A percentile compares a stretch with the other conserved stretches of the same genome.
phyloP scores from a whole-genome alignment of 129 eudicot species.

The Tagetes patula region DNA sequence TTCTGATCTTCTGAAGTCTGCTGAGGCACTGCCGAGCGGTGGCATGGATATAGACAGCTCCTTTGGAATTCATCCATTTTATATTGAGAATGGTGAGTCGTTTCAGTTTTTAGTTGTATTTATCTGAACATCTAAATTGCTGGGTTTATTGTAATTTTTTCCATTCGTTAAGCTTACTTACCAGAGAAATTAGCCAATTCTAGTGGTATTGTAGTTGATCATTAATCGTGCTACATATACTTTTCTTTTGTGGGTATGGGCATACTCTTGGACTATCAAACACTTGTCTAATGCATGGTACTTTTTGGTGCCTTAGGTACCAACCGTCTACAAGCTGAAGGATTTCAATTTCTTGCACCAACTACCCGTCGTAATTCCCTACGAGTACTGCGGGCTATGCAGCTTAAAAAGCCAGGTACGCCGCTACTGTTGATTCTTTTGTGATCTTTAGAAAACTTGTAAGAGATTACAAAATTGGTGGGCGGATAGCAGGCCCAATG shows the following conservation, averaged over 20 bases:
- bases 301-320: constrained; percentile 43
- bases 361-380: constrained; percentile 81
- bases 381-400: constrained; percentile 95
- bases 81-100: constrained; percentile 70
- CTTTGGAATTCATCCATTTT: constrained; percentile 92
- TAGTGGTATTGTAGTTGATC: background rate
- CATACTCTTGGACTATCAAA: background rate
- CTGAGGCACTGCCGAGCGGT: constrained; percentile 32
- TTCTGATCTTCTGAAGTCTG: constrained; percentile 41
- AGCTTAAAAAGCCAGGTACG: constrained; percentile 90
- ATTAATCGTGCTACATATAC: background rate
- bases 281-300: background rate
- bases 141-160: background rate
- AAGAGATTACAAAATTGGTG: background rate
- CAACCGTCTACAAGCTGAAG: constrained; percentile 41
- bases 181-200: background rate
- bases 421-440: background rate
- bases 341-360: constrained; percentile 84
- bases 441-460: background rate
- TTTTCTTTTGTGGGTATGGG: background rate
- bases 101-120: background rate
- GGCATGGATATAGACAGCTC: constrained; percentile 47
- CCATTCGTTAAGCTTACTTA: background rate
- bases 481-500: background rate
- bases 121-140: background rate